Conservation (phyloP, 805 yeast genomes). For the Candida qinlingensis region DNA sequence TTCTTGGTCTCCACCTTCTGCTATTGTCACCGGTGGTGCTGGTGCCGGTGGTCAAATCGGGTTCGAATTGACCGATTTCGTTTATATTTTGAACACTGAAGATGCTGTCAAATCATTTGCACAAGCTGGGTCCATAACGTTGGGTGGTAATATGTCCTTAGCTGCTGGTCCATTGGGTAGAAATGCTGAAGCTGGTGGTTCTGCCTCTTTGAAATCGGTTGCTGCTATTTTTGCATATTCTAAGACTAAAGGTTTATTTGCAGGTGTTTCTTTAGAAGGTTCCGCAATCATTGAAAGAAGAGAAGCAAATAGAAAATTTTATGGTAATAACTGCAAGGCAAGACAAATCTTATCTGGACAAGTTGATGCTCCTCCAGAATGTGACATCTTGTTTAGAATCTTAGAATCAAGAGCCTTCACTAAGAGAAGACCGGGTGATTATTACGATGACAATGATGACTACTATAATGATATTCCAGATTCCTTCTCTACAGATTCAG, state of each 20-base stretch:
- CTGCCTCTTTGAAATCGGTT: constrained; percentile 81
- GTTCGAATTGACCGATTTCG: constrained; percentile 93
- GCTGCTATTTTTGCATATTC: constrained; percentile 93
- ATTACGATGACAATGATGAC: constrained; percentile 54
- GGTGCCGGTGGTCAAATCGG: constrained; percentile 99
- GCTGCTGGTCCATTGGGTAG: constrained; percentile 98
- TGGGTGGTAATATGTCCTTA: constrained; percentile 91
- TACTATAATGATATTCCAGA: constrained; percentile 61
- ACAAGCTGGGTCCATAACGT: constrained; percentile 87
- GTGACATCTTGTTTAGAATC: constrained; percentile 81
- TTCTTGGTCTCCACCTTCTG: constrained; percentile 96
- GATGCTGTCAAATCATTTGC: constrained; percentile 93
- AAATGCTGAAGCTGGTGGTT: constrained; percentile 95
- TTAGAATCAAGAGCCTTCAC: constrained; percentile 81
- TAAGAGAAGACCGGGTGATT: constrained; percentile 40
- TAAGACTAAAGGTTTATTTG: constrained; percentile 93
- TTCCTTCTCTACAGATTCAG: constrained; percentile 13
- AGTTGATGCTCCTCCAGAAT: constrained; percentile 89
- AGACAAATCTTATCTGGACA: constrained; percentile 76
- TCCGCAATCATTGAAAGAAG: constrained; percentile 95
- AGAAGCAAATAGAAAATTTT: constrained; percentile 93
- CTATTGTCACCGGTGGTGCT: constrained; percentile 93
- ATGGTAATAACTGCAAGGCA: constrained; percentile 87
- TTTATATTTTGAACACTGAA: constrained; percentile 79
- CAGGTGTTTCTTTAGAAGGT: constrained; percentile 96